Base-by-base conservation (phyloP, 306 rosid genomes). In the Cercis canadensis region DNA sequence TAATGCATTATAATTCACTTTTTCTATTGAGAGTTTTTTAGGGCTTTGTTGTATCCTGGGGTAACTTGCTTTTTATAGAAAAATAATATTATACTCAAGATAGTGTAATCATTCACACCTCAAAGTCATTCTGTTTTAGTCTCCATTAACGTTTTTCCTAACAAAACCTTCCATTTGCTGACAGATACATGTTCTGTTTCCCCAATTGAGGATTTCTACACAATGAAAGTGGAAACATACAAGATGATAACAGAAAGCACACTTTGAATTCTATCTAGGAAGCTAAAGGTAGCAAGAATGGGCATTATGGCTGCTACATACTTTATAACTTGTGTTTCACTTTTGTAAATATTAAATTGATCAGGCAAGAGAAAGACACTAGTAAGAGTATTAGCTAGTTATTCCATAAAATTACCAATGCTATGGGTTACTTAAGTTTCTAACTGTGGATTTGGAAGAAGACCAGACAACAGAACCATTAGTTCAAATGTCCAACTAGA, bases 381-480 rank as follows among this genome's bases (percentile, higher is more conserved):
- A 3, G 7, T 34, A 7, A 34, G 39, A 34, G 4, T 50, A 16
- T 1, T 16, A 17, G 29, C 17, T 17, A 7, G 10, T 7, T 44
- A 12, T 11, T n/a, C n/a, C n/a, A n/a, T n/a, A n/a, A n/a, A n/a
- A n/a, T n/a, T n/a, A n/a, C n/a, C n/a, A n/a, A n/a, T n/a, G n/a
- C n/a, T n/a, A n/a, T n/a, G n/a, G n/a, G n/a, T n/a, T n/a, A 74
- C 85, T 5, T 88, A 85, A 45, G 90, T 85, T 63, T 88, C 82
- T 52, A 88, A 58, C 62, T 73, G 16, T 18, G 93, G 93, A 53
- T 85, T 72, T 0, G 90, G 87, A 60, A 88, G 90, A 83, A 75
- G 80, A 32, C 88, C 88, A 8, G 93, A 80, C 2, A 83, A 55
- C 9, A 85, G 78, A 53, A 85, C 85, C 79, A 83, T 51, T 77